Evolutionary conservation across 768 basidiomycete species (phyloP), one percentile per base, ranked within the genome.

Genomic region (Asterophora parasitica): DNA sequence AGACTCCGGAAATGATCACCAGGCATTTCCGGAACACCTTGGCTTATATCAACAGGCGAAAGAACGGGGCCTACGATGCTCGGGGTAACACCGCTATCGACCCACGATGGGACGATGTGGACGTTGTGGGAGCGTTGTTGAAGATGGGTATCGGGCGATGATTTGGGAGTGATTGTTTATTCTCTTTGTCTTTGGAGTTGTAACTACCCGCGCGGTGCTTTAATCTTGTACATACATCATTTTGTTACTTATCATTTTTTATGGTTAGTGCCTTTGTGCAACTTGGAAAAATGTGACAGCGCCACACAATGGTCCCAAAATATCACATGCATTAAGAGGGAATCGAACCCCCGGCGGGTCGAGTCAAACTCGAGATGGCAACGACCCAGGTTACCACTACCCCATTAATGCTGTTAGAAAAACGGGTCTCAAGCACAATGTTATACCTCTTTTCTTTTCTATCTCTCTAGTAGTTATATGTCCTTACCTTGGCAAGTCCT

Each of bases 11-110:
- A 37, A 91, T 94, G 85, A 96, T 98, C 55, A 75, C 79, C 1
- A 77, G 90, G 41, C 96, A 99, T 68, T 98, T 98, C 76, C 78
- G 83, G 46, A 97, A 95, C 65, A 92, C 92, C 11, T 68, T 99
- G 39, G 62, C 70, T 15, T 88, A 93, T 61, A 93, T 97, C 39
- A 82, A 88, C 59, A 69, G 74, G 42, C 81, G 83, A 72, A 93
- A 94, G 71, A 69, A 70, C 43, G 68, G 71, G 35, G 66, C 68
- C 2, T 59, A 63, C 37, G 77, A 73, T 26, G 74, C 9, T 31
- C 9, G 12, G 30, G 30, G 71, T 20, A 53, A 55, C 27, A 54
- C 55, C 19, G 67, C 65, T 44, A 71, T 68, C 19, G 73, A 77
- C 55, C 65, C 78, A 45, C 67, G 85, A 61, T 96, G 92, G 83